Conservation (phyloP, 495 filamentous ascomycete species). For the Xylaria telfairii region DNA sequence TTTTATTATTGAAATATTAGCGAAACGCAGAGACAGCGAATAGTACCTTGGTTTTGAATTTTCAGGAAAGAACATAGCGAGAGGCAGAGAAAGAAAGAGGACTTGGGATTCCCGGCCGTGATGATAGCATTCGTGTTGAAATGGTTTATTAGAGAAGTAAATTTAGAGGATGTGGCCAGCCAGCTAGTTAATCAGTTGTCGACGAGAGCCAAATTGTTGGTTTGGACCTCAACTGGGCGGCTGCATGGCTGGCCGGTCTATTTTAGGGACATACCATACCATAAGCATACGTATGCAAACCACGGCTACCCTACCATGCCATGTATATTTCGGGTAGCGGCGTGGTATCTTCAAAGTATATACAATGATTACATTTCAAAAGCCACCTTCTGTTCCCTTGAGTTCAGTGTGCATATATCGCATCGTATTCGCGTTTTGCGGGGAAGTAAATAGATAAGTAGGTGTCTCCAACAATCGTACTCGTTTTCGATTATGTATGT, state of each 20-base stretch:
- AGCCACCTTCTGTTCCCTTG: background rate
- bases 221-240: background rate
- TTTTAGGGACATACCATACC: background rate
- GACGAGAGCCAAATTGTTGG: background rate
- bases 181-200: background rate
- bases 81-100: background rate
- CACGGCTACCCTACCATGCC: conserved; percentile 1
- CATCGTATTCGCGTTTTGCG: conserved; percentile 20
- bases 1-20: background rate
- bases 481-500: conserved; percentile 6
- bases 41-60: background rate
- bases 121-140: no score
- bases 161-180: background rate
- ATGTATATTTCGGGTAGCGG: conserved; percentile 21
- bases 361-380: background rate
- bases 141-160: no score
- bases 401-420: background rate
- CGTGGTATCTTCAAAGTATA: conserved; percentile 13
- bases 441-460: background rate
- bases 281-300: background rate
- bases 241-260: background rate
- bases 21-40: background rate
- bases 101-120: background rate
- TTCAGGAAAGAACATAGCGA: background rate
- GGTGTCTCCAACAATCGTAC: background rate